A percentile compares a stretch with the other conserved stretches of the same genome.
phyloP scores from a whole-genome alignment of 495 filamentous ascomycete genomes.

The Thozetella sp. region DNA sequence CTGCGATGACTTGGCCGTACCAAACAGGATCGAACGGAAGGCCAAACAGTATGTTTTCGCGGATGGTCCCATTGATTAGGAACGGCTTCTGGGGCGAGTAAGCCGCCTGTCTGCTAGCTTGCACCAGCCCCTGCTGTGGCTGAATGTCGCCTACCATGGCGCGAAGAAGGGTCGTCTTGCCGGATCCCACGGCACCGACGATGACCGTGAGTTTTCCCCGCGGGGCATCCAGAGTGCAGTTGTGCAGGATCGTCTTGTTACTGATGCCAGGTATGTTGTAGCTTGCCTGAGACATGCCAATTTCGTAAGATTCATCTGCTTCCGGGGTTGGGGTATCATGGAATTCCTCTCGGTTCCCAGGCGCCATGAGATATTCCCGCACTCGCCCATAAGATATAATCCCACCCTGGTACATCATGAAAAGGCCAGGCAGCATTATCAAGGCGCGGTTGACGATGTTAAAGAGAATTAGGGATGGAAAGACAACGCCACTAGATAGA shows the following conservation, averaged over 20 bases:
- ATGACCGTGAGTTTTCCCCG: neutral
- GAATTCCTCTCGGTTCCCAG: neutral
- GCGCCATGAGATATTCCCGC: neutral
- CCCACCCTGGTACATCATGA: neutral
- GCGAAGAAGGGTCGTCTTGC: neutral
- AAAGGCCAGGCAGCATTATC: neutral
- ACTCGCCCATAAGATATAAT: neutral
- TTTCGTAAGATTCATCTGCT: neutral
- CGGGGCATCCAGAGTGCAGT: neutral
- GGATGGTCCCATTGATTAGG: neutral
- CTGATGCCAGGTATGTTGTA: neutral
- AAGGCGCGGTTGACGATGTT: neutral
- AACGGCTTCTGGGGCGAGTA: neutral
- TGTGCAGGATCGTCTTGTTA: neutral
- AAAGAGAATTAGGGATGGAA: neutral
- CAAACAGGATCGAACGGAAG: neutral
- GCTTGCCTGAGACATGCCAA: neutral
- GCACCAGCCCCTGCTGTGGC: neutral
- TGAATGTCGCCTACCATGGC: neutral
- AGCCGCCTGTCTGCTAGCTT: neutral
- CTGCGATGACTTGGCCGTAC: neutral
- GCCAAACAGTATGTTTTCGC: neutral
- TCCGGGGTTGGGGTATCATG: neutral
- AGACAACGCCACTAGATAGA: neutral
- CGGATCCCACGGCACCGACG: neutral